Evolutionary conservation across 1,284 basidiomycete species (phyloP), one percentile per base, ranked within the genome.

Genomic region (Ceratobasidium sp.): DNA sequence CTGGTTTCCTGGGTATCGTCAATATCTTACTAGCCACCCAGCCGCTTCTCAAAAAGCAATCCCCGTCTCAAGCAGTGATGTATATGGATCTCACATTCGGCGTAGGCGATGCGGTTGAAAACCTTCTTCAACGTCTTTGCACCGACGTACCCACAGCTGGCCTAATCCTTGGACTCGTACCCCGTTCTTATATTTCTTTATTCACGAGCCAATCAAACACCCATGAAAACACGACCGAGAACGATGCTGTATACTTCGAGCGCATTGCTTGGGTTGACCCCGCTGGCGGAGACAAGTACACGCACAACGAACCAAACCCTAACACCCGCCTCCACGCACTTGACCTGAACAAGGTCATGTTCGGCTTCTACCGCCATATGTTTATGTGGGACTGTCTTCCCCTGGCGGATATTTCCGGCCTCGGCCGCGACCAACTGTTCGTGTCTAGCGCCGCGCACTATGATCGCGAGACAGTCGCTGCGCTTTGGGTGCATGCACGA

Each of bases 371-470:
- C 35, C 41, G 48, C 20, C 44, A 65, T 7, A 54, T 74, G 33
- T 65, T 74, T 27, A 33, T 62, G 3, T 33, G 30, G 23, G 71
- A 74, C 14, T 59, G 35, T 38, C 20, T 46, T 23, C 41, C 62
- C 20, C 14, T 33, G 10, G 38, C 20, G 10, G n/a, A 20, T 16
- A n/a, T 44, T n/a, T 5, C 62, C 18, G 14, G 64, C 54, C 55
- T 30, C 52, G 79, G 38, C 81, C 82, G 46, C 41, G 80, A 54
- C 50, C 38, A 64, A n/a, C 38, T 64, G 16, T 38, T 38, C 5
- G 1, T 44, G n/a, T 41, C n/a, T 20, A 38, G 46, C 57, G 57
- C 59, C 12, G 7, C 46, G 8, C 46, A 62, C 16, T 50, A 62
- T 38, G 27, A 46, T 7, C 44, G 41, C 1, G 70, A 74, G 35